These are phyloP conservation scores for Tolypocladium sp. DNA, from an alignment of 2,329 filamentous ascomycete species.

Conservation along the genomic window DNA sequence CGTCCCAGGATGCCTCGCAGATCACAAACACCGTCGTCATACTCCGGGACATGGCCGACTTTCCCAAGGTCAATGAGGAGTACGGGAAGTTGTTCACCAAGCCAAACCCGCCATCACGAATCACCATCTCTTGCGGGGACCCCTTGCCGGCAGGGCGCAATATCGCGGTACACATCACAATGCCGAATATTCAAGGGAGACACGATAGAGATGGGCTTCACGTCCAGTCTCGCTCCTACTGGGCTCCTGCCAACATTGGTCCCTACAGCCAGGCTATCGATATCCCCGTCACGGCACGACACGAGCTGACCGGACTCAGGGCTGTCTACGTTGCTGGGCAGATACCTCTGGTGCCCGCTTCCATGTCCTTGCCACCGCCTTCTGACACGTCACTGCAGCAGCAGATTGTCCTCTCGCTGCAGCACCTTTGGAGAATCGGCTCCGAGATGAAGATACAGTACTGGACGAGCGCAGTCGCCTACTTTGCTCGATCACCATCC, in stretches of 20 bases:
- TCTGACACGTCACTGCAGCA: conserved; percentile 33
- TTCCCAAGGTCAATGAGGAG: conserved; percentile 61
- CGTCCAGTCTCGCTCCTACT: conserved; percentile 89
- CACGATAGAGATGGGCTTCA: conserved; percentile 58
- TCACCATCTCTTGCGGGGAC: conserved; percentile 71
- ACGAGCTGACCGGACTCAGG: conserved; percentile 14
- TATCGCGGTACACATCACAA: conserved; percentile 48
- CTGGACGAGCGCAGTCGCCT: conserved; percentile 71
- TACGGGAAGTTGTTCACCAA: conserved; percentile 68
- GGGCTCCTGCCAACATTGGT: conserved; percentile 96
- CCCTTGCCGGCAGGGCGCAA: conserved; percentile 50
- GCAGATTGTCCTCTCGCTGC: conserved; percentile 65
- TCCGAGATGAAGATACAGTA: conserved; percentile 59
- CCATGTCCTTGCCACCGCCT: conserved; percentile 53
- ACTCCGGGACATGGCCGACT: conserved; percentile 72
- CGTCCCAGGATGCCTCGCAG: conserved; percentile 16
- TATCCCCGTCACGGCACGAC: conserved; percentile 22
- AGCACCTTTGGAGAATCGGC: conserved; percentile 84
- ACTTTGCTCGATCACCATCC: conserved; percentile 42
- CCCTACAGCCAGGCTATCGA: conserved; percentile 88
- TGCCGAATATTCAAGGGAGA: conserved; percentile 19
- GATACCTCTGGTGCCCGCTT: conserved; percentile 75
- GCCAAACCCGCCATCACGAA: conserved; percentile 76
- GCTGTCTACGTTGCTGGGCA: conserved; percentile 72
- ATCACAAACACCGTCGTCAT: conserved; percentile 56